Base-by-base conservation (phyloP, 2,329 filamentous ascomycete species). In the Aspergillus alliaceus region DNA sequence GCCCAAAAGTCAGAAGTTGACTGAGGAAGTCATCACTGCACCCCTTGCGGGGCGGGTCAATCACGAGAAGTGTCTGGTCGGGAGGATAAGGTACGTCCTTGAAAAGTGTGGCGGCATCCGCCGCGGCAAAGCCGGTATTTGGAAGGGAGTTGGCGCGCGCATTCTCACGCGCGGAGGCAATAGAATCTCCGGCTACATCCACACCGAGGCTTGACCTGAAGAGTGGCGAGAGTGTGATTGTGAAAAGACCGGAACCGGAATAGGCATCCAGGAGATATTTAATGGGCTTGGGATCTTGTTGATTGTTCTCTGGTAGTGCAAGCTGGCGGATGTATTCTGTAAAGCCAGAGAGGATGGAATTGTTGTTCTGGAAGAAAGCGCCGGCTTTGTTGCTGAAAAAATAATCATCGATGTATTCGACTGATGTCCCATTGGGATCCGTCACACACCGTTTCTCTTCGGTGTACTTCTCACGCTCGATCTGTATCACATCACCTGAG, bases 351-450 rank as follows among this genome's bases (percentile, higher is more conserved):
- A 99, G 87, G 76, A 99, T 98, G 54, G 92, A 96, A 81, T 98
- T 98, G 84, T 99, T 99, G 82, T 99, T 99, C 72, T 99, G 95
- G 84, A 99, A 99, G 80, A 99, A 99, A 52, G 91, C 87, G 58
- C 93, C 93, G 11, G 95, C 95, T 2, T 90, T 91, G 78, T 96
- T 98, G 72, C 88, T 88, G 78, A 99, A 96, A 69, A 87, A 80
- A 79, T 89, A 95, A 73, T 86, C 79, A 69, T 89, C 91, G 61
- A 99, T 85, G 76, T 96, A 97, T 75, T 99, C 95, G 29, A 90
- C 93, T 3, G 90, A 88, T 51, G 83, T 90, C 62, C 84, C 89
- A 64, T 93, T 96, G 72, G 86, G 85, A 77, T 97, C 87, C 4
- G 93, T 96, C 64, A 96, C 86, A 80, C 91, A 98, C 3, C 87